These are phyloP conservation scores for Solanum gracilifrons DNA, from an alignment of 257 asterid species.

Conservation along the genomic window DNA sequence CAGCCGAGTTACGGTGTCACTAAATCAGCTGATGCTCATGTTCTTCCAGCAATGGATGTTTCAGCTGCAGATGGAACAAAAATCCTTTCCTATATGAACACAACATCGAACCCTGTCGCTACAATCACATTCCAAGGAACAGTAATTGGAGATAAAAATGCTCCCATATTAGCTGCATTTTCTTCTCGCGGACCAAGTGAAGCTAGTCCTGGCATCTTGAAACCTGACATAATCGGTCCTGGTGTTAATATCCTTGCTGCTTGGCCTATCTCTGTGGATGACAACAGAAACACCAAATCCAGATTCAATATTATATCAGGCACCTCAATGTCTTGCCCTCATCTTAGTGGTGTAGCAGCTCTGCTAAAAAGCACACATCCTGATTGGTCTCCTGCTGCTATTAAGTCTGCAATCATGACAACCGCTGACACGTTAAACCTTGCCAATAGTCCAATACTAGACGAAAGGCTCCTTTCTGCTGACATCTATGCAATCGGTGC, in stretches of 20 bases:
- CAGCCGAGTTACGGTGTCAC: neutral
- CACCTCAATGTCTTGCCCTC: conserved; percentile 48
- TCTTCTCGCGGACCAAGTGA: conserved; percentile 38
- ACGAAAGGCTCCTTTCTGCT: conserved; percentile 19
- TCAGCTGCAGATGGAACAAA: conserved; percentile 1
- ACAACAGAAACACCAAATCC: conserved; percentile 1
- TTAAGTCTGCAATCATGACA: conserved; percentile 47
- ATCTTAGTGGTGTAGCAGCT: conserved; percentile 34
- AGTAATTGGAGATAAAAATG: conserved; percentile 19
- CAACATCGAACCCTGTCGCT: conserved; percentile 12
- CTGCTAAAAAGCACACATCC: conserved; percentile 30
- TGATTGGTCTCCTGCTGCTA: conserved; percentile 38
- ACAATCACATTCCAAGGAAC: conserved; percentile 29
- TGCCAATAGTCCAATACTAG: conserved; percentile 10
- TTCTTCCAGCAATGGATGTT: conserved; percentile 17
- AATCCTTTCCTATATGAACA: conserved; percentile 13
- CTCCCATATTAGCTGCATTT: conserved; percentile 32
- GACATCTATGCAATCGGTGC: conserved; percentile 23
- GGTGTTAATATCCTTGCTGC: conserved; percentile 46
- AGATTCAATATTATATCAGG: conserved; percentile 37
- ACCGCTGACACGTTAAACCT: conserved; percentile 27
- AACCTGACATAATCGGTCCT: conserved; percentile 57
- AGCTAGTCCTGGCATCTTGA: conserved; percentile 37
- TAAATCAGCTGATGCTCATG: conserved; percentile 10
- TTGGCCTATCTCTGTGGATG: conserved; percentile 25